Evolutionary conservation across 2,329 filamentous ascomycete genomes (phyloP).

Genomic region (Ceratocystis cubensis): DNA sequence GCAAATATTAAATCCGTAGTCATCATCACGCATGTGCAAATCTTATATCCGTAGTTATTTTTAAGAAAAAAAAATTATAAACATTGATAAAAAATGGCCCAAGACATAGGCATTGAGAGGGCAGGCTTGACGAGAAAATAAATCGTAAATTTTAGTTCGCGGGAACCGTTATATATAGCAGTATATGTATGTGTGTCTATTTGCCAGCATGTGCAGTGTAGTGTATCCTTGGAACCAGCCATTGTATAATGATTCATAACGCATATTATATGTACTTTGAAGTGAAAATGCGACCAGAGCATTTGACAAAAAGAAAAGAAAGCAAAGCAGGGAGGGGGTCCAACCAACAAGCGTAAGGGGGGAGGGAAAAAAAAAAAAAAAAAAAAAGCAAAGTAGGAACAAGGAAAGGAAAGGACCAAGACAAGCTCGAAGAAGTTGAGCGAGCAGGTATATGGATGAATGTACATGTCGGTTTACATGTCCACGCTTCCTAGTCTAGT

Average conservation of each 20-base stretch:
- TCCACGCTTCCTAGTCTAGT: not conserved
- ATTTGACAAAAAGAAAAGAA: too few relatives aligned
- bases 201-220: not conserved
- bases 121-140: too few relatives aligned
- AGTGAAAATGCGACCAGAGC: too few relatives aligned
- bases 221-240: not conserved
- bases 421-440: not conserved
- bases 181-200: not conserved
- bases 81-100: too few relatives aligned
- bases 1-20: too few relatives aligned
- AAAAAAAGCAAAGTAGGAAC: not conserved
- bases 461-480: not conserved
- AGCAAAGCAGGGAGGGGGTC: too few relatives aligned
- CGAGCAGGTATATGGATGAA: not conserved
- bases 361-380: not conserved
- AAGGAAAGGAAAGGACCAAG: not conserved
- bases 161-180: not conserved
- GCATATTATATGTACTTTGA: not conserved
- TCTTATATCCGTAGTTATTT: too few relatives aligned
- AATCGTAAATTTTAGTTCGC: not conserved
- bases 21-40: too few relatives aligned
- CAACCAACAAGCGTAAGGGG: too few relatives aligned
- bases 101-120: too few relatives aligned
- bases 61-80: too few relatives aligned
- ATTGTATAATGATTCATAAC: not conserved